A percentile compares a stretch with the other conserved stretches of the same genome.
These are phyloP conservation scores for Russula foetens DNA, from an alignment of 768 basidiomycete genomes.

Conservation along the genomic window DNA sequence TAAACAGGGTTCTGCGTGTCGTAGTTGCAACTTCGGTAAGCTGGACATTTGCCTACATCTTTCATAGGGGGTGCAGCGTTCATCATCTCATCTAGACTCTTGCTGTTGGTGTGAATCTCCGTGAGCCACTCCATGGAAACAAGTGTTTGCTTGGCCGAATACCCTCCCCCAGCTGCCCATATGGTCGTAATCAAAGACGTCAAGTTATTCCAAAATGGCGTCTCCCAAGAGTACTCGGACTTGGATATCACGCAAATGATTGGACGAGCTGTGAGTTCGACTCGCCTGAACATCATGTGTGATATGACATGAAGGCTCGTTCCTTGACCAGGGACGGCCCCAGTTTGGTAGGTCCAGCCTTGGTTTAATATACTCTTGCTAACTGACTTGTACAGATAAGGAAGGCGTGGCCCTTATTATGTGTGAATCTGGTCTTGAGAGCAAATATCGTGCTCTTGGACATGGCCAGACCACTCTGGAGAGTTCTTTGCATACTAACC, in stretches of 20 bases:
- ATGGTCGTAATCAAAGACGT: slow-evolving; percentile 93
- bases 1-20: slow-evolving; percentile 53
- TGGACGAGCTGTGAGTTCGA: slow-evolving; percentile 67
- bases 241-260: slow-evolving; percentile 96
- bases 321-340: slow-evolving; percentile 60
- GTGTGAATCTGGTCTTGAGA: slow-evolving; percentile 64
- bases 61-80: not conserved
- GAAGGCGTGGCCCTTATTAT: slow-evolving; percentile 80
- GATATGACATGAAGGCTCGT: not conserved
- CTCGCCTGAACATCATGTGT: not conserved
- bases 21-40: slow-evolving; percentile 80
- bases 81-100: slow-evolving; percentile 52
- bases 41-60: not conserved
- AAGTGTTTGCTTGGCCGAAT: not conserved
- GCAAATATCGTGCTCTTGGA: slow-evolving; percentile 60
- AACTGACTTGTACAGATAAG: slow-evolving; percentile 44
- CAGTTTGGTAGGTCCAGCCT: slow-evolving; percentile 59
- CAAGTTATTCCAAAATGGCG: slow-evolving; percentile 62
- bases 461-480: slow-evolving; percentile 76
- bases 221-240: slow-evolving; percentile 77
- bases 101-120: slow-evolving; percentile 94
- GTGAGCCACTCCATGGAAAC: slow-evolving; percentile 35
- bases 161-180: slow-evolving; percentile 59
- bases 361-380: not conserved
- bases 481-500: slow-evolving; percentile 73